phyloP scores from a whole-genome alignment of 176 grass and related monocot genomes.

The Juncus effusus region DNA sequence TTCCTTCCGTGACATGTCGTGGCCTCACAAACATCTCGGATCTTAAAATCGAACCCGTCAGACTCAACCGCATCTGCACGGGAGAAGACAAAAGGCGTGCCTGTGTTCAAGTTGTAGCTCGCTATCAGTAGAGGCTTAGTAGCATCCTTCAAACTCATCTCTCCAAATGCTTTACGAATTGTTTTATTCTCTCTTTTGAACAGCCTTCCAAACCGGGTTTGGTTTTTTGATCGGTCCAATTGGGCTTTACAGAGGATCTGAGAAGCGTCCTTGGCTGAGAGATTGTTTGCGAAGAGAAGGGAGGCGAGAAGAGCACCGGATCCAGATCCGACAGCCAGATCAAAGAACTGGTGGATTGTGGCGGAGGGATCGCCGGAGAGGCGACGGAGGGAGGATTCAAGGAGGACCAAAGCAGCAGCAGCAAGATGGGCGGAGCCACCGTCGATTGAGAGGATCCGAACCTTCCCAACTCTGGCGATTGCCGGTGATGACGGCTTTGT shows the following conservation, averaged over 20 bases:
- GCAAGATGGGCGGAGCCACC: constrained; percentile 40
- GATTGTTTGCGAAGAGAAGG: constrained; percentile 48
- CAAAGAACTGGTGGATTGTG: constrained; percentile 54
- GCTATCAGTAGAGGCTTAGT: constrained; percentile 74
- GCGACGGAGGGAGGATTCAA: constrained; percentile 47
- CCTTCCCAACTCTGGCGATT: constrained; percentile 18
- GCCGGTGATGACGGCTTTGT: background rate
- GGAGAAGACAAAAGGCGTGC: constrained; percentile 79
- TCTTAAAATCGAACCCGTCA: constrained; percentile 76
- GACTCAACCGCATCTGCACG: constrained; percentile 86
- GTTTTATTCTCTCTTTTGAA: constrained; percentile 20
- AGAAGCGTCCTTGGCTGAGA: constrained; percentile 46
- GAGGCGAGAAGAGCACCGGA: constrained; percentile 56
- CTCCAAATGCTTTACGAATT: constrained; percentile 48
- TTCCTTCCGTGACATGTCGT: constrained; percentile 25
- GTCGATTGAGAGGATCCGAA: constrained; percentile 71
- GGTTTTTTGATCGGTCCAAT: constrained; percentile 22
- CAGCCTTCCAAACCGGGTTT: background rate
- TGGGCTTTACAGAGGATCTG: constrained; percentile 38
- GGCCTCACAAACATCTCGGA: constrained; percentile 63
- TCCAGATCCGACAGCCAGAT: constrained; percentile 62
- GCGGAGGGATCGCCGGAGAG: constrained; percentile 44
- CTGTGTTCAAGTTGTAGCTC: constrained; percentile 58
- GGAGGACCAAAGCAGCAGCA: constrained; percentile 38
- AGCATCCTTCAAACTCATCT: constrained; percentile 51